Base-by-base conservation (phyloP, 306 rosid genomes). In the Pueraria montana region DNA sequence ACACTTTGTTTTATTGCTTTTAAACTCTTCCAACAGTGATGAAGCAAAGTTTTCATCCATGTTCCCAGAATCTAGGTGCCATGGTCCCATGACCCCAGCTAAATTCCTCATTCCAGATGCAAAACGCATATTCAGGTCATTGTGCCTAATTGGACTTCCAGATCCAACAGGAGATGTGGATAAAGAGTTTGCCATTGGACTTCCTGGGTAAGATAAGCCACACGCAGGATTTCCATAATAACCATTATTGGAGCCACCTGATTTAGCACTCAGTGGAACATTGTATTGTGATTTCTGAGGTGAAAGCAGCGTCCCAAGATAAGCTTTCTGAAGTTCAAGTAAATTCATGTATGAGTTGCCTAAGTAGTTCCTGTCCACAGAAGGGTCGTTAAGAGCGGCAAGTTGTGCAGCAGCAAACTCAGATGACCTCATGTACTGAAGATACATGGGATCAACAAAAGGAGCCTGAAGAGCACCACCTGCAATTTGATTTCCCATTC, bases 351-450 rank as follows among this genome's bases (percentile, higher is more conserved):
- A 95, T 1, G 95, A 88, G 77, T 88, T 92, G 5, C 92, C 89
- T 7, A 93, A 82, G 87, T 90, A 93, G 83, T 88, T 89, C 83
- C 91, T 88, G 77, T 91, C 97, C 50, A 79, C 81, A 18, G 97
- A 89, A 0, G 91, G 94, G 58, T 93, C 97, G 52, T 87, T 93
- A 59, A 89, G 89, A 70, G 97, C 92, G 80, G 86, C 90, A 78
- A 90, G 90, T 84, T 95, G 98, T 70, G 97, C 90, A 8, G 91
- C 91, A 61, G 92, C 95, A 88, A 91, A 93, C 36, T 95, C 98
- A 16, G 97, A 84, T 24, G 98, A 48, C 89, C 96, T 91, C 87
- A 92, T 52, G 88, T 93, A 95, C 63, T 90, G 97, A 80, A 91
- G 92, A 91, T 91, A 89, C 87, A 85, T 77, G 20, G 98, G 99